These are phyloP conservation scores for Grosmannia serpens DNA, from an alignment of 2,329 filamentous ascomycete species.

Conservation along the genomic window DNA sequence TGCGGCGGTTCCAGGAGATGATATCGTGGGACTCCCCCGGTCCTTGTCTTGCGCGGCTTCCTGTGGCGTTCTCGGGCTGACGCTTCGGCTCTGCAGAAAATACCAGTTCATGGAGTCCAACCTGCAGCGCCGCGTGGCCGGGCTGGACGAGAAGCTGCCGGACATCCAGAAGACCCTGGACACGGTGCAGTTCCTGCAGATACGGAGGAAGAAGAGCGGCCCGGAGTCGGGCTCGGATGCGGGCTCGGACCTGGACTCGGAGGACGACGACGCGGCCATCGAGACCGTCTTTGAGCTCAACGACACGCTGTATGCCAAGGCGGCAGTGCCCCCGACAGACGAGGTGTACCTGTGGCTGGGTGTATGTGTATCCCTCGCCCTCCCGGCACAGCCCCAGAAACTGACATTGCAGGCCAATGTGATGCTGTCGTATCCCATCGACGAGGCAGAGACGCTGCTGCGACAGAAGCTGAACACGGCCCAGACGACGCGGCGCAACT, in stretches of 20 bases:
- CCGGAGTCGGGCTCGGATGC: not conserved
- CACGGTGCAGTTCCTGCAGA: slow-evolving; percentile 72
- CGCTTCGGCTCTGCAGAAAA: slow-evolving; percentile 48
- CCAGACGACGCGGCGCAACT: slow-evolving; percentile 69
- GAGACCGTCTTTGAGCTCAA: slow-evolving; percentile 94
- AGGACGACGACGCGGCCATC: slow-evolving; percentile 49
- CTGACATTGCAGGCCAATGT: slow-evolving; percentile 62
- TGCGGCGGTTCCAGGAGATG: slow-evolving; percentile 85
- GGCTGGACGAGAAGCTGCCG: slow-evolving; percentile 87
- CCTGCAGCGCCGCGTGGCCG: slow-evolving; percentile 68
- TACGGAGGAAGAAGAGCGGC: slow-evolving; percentile 1
- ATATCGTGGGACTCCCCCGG: slow-evolving; percentile 53
- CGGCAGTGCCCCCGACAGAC: slow-evolving; percentile 66
- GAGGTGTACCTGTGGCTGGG: slow-evolving; percentile 98
- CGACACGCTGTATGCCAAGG: slow-evolving; percentile 88
- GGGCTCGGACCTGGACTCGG: slow-evolving; percentile 5
- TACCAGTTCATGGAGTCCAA: slow-evolving; percentile 99
- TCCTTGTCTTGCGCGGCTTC: not conserved
- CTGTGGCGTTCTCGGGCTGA: not conserved
- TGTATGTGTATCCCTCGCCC: slow-evolving; percentile 30
- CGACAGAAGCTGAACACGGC: slow-evolving; percentile 67
- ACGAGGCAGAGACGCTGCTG: slow-evolving; percentile 73
- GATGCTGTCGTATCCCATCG: slow-evolving; percentile 89
- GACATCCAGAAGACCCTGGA: slow-evolving; percentile 95
- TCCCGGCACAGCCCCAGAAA: not conserved